Conservation (phyloP, 1,139 yeast species). For the Saccharomycopsis hybrid region DNA sequence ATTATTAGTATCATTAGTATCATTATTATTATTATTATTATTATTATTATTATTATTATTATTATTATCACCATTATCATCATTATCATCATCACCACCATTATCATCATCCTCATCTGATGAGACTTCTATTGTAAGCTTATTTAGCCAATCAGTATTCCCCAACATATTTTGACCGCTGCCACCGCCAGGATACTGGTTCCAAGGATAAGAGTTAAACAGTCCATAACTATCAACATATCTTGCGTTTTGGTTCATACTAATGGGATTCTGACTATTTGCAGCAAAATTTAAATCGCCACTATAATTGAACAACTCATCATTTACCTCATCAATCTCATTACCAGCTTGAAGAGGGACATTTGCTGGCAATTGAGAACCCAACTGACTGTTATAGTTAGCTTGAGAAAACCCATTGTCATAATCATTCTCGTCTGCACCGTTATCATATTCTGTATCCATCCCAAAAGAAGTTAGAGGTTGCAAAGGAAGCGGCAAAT, state of each 20-base stretch:
- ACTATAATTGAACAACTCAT: neutral
- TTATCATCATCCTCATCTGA: slow-evolving; percentile 3
- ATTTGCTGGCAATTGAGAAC: neutral
- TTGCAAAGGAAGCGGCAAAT: too few relatives aligned
- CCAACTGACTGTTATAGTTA: too few relatives aligned
- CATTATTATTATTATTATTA: neutral
- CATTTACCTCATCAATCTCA: neutral
- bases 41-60: neutral
- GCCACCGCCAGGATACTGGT: neutral
- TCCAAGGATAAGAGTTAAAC: too few relatives aligned
- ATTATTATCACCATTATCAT: neutral
- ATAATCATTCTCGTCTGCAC: too few relatives aligned
- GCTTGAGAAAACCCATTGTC: too few relatives aligned
- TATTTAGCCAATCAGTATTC: slow-evolving; percentile 9
- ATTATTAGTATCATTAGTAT: neutral
- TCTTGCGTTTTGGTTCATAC: neutral
- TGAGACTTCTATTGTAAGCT: slow-evolving; percentile 10
- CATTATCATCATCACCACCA: neutral
- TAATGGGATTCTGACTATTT: neutral
- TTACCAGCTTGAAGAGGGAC: neutral
- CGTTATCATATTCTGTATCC: too few relatives aligned
- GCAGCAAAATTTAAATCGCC: neutral
- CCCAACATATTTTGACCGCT: slow-evolving; percentile 1
- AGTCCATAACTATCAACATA: too few relatives aligned
- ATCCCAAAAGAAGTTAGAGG: too few relatives aligned